Conservation (phyloP, 192 early-diverging fungal genomes). For the Borealophlyctis nickersoniae region DNA sequence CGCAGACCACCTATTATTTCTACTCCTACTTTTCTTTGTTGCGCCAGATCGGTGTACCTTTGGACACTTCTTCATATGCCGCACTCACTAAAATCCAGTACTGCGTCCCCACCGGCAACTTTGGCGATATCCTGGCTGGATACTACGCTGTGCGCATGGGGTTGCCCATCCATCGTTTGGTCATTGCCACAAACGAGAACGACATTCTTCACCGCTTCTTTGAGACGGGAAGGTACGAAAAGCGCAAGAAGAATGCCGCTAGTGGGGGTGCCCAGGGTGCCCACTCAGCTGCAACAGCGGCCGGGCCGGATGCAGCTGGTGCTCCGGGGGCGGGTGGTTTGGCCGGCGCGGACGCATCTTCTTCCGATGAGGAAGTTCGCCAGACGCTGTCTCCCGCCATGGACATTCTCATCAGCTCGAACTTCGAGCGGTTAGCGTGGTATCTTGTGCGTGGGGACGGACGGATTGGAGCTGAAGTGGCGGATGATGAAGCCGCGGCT, state of each 20-base stretch:
- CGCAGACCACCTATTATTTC: slow-evolving; percentile 96
- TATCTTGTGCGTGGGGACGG: slow-evolving; percentile 52
- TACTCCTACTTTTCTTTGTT: slow-evolving; percentile 72
- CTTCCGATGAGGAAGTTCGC: slow-evolving; percentile 52
- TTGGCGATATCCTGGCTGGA: slow-evolving; percentile 88
- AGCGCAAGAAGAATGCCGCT: slow-evolving; percentile 45
- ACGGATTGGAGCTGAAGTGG: slow-evolving; percentile 11
- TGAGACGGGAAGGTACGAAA: slow-evolving; percentile 77
- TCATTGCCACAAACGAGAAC: slow-evolving; percentile 96
- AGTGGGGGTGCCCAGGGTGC: no score
- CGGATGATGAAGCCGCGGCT: slow-evolving; percentile 34
- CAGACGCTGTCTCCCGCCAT: slow-evolving; percentile 89
- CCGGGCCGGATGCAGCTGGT: no score
- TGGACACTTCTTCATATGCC: background rate
- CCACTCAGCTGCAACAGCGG: no score
- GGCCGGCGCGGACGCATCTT: slow-evolving; percentile 34
- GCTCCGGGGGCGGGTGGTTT: no score
- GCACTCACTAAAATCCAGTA: slow-evolving; percentile 45
- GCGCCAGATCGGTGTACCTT: slow-evolving; percentile 4
- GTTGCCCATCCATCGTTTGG: slow-evolving; percentile 75
- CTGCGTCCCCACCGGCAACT: slow-evolving; percentile 96
- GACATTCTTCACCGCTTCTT: slow-evolving; percentile 97
- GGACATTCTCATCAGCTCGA: slow-evolving; percentile 95
- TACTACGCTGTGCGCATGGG: slow-evolving; percentile 90
- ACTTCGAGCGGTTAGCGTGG: slow-evolving; percentile 97